Base-by-base conservation (phyloP, 2,329 filamentous ascomycete genomes). In the Cucurbitaria berberidis region DNA sequence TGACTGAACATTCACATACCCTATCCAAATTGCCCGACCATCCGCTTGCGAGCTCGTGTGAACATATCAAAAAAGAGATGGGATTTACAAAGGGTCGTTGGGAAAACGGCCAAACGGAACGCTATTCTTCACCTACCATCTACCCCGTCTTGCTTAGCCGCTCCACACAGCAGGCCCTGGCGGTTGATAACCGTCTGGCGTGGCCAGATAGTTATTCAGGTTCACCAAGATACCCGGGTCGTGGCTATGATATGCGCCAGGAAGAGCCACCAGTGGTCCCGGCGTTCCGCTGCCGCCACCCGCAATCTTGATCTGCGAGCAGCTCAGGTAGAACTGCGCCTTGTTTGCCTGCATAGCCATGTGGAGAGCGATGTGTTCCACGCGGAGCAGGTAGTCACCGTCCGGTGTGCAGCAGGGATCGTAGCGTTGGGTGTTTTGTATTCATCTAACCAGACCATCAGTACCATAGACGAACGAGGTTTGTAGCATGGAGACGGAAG, bases 271-370 rank as follows among this genome's bases (percentile, higher is more conserved):
- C 19, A 69, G 34, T 1, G 75, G 75, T 3, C 67, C 62, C 1
- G 77, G 77, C 6, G 56, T 68, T n/a, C 74, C 69, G 49, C 49
- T 73, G 5, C 76, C 77, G 10, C 76, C 75, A 13, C 72, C 75
- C 0, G 76, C 77, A 16, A 80, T 71, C 41, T 72, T 76, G 48
- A 79, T 62, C 57, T 80, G 77, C 4, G 70, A 71, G 48, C 78
- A 80, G 5, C 71, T 70, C 41, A 78, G 57, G 49, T 76, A 77
- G 53, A 74, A 74, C 52, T 75, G 73, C 13, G 71, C 70, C 46
- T 64, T 70, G 54, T 69, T 74, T 27, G 60, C 48, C 47, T 60
- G 62, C 59, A 64, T 62, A 42, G 68, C 68, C 62, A 67, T 59
- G 54, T 77, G 75, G 32, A 77, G 62, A 34, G 72, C 74, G 41